These are phyloP conservation scores for Neurospora sp. DNA, from an alignment of 495 filamentous ascomycete genomes.

Conservation along the genomic window DNA sequence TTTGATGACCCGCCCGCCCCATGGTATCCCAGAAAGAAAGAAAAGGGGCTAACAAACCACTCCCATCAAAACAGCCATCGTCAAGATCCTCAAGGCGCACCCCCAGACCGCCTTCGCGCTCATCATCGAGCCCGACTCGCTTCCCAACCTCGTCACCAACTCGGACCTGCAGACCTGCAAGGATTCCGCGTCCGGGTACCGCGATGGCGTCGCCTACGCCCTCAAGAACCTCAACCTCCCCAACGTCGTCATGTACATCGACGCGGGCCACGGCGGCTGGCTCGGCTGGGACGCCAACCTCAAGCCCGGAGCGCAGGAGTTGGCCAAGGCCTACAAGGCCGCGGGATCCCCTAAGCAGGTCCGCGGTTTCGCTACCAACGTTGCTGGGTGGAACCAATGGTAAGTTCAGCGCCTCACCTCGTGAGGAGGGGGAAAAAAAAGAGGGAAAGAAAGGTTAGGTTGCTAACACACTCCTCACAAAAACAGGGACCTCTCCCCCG, in stretches of 20 bases:
- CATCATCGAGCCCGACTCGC: slow-evolving; percentile 65
- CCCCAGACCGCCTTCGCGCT: slow-evolving; percentile 45
- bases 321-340: slow-evolving; percentile 54
- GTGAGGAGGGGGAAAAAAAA: not conserved
- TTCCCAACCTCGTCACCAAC: slow-evolving; percentile 78
- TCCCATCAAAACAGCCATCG: slow-evolving; percentile 38
- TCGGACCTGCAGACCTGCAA: slow-evolving; percentile 51
- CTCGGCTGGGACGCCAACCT: slow-evolving; percentile 77
- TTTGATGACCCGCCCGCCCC: too few species aligned
- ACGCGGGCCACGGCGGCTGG: slow-evolving; percentile 76
- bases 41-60: slow-evolving; percentile 23
- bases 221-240: slow-evolving; percentile 59
- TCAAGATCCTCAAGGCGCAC: slow-evolving; percentile 42
- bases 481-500: slow-evolving; percentile 41
- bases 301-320: slow-evolving; percentile 57
- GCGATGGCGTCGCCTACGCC: slow-evolving; percentile 62
- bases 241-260: slow-evolving; percentile 77
- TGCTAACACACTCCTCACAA: too few species aligned
- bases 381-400: slow-evolving; percentile 69
- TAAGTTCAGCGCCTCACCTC: slow-evolving; percentile 8
- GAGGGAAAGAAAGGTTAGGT: slow-evolving; percentile 11
- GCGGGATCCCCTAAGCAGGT: slow-evolving; percentile 55
- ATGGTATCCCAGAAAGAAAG: not conserved
- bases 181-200: slow-evolving; percentile 52
- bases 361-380: slow-evolving; percentile 68